Conservation (phyloP, 768 basidiomycete species). For the Mycena vulgaris region DNA sequence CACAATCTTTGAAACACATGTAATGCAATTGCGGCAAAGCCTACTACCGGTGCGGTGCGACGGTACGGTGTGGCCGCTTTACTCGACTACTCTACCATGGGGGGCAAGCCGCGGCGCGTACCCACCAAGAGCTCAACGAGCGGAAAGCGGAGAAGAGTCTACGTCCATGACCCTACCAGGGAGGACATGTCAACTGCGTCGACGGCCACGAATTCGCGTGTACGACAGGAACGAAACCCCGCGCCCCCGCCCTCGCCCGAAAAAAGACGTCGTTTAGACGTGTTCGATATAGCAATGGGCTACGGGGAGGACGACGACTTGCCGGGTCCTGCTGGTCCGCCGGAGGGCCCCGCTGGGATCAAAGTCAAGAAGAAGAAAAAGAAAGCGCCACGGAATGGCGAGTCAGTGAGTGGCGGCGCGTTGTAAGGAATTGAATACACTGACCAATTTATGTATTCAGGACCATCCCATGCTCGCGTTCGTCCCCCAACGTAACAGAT, state of each 20-base stretch:
- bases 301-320: background rate
- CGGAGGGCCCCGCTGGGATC: conserved; percentile 3
- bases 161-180: background rate
- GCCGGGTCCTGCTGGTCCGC: background rate
- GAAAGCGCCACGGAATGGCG: background rate
- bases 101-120: no score
- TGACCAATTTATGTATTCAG: background rate
- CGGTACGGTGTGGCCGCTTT: no score
- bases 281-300: conserved; percentile 17
- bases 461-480: background rate
- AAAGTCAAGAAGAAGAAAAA: background rate
- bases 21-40: no score
- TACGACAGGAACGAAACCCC: background rate
- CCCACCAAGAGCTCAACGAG: no score
- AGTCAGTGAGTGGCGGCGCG: conserved; percentile 10
- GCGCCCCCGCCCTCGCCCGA: conserved; percentile 4
- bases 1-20: no score
- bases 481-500: conserved; percentile 12
- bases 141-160: background rate
- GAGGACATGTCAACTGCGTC: background rate
- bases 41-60: no score
- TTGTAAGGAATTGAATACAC: background rate
- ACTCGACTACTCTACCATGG: no score
- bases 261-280: background rate
- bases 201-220: background rate